A percentile compares a stretch with the other conserved stretches of the same genome.
phyloP scores from a whole-genome alignment of 2,329 filamentous ascomycete genomes.

The Talaromyces sp. region DNA sequence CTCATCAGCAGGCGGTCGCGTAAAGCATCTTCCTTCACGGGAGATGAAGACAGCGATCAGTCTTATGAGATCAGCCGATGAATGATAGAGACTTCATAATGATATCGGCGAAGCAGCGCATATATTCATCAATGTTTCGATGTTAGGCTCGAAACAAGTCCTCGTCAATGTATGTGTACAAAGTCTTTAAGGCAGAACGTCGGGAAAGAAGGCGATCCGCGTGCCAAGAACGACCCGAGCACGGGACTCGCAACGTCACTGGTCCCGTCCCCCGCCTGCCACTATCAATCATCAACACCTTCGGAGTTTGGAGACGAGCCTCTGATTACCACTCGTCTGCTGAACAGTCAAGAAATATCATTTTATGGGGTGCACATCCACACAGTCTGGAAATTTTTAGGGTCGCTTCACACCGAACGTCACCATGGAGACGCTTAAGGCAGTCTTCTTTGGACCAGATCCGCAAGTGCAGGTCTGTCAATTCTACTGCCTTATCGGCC shows the following conservation, averaged over 20 bases:
- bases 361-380: background rate
- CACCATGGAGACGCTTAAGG: conserved; percentile 78
- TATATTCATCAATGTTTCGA: background rate
- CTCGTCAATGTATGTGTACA: background rate
- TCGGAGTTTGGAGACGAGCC: background rate
- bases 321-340: background rate
- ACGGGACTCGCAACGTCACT: conserved; percentile 12
- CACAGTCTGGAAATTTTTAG: background rate
- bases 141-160: background rate
- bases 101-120: background rate
- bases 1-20: background rate
- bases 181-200: background rate
- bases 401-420: background rate
- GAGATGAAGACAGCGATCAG: background rate
- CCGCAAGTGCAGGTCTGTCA: conserved; percentile 48
- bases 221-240: conserved; percentile 2
- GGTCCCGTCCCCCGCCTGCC: conserved; percentile 6
- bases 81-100: background rate
- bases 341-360: background rate
- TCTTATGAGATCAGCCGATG: background rate
- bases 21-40: background rate
- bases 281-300: background rate
- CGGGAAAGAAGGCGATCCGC: background rate
- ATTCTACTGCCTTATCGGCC: conserved; percentile 2
- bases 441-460: conserved; percentile 46